Evolutionary conservation across 2,329 filamentous ascomycete species (phyloP).

Genomic region (Anisogramma anomala): DNA sequence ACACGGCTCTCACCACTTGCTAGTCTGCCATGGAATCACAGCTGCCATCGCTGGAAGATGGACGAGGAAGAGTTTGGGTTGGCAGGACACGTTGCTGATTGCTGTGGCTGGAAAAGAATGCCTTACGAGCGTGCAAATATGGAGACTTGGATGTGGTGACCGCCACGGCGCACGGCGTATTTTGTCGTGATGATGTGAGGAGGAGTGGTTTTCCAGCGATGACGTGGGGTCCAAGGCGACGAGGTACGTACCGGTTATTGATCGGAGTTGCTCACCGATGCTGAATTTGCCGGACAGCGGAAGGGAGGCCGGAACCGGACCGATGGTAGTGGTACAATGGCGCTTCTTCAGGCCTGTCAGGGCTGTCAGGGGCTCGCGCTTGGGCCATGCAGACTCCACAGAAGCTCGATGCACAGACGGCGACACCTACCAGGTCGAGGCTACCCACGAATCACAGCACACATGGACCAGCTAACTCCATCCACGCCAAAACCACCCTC

Average conservation of each 20-base stretch:
- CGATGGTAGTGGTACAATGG: neutral
- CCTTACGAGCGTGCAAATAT: too few species aligned
- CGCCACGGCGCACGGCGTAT: too few species aligned
- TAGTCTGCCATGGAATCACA: neutral
- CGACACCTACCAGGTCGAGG: neutral
- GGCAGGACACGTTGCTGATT: too few species aligned
- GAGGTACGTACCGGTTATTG: conserved; percentile 1
- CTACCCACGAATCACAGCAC: neutral
- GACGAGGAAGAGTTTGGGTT: neutral
- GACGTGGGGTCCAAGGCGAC: neutral
- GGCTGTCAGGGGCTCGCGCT: neutral
- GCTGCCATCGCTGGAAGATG: neutral
- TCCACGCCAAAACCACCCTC: neutral
- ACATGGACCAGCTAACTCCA: neutral
- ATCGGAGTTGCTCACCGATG: conserved; percentile 4
- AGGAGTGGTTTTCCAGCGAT: conserved; percentile 5
- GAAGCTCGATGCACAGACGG: neutral
- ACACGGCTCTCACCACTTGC: too few species aligned
- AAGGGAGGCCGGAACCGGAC: neutral
- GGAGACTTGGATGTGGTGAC: too few species aligned
- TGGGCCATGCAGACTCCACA: neutral
- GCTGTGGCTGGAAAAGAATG: too few species aligned
- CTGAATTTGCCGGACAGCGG: neutral
- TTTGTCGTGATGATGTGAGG: too few species aligned
- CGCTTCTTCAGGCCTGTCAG: neutral